Evolutionary conservation across 2,329 filamentous ascomycete species (phyloP).

Genomic region (Dactylellina cionopaga): DNA sequence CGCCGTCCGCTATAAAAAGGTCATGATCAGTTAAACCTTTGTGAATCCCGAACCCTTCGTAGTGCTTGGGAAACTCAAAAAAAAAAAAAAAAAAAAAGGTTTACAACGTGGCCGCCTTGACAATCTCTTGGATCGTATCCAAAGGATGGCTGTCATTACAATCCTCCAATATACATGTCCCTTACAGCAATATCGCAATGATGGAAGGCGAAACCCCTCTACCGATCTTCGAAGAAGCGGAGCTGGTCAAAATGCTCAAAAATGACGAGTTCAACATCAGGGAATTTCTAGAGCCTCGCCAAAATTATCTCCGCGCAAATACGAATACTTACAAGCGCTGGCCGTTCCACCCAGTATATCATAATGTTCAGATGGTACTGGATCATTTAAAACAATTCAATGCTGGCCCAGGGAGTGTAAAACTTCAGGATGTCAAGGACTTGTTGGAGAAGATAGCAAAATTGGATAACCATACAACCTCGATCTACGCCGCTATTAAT

Average conservation of each 20-base stretch:
- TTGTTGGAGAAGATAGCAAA: conserved; percentile 29
- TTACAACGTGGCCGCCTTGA: no score
- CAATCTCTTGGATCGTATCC: not conserved
- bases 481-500: conserved; percentile 29
- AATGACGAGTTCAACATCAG: conserved; percentile 1
- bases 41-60: no score
- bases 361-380: conserved; percentile 27
- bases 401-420: not conserved
- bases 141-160: not conserved
- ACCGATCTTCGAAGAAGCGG: conserved; percentile 27
- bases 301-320: conserved; percentile 23
- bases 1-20: no score
- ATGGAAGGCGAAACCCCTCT: conserved; percentile 2
- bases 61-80: no score
- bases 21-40: no score
- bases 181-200: not conserved
- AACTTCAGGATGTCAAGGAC: conserved; percentile 21
- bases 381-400: conserved; percentile 1
- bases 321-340: not conserved
- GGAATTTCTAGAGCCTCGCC: conserved; percentile 25
- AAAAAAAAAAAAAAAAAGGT: no score
- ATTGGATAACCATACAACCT: conserved; percentile 32
- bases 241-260: conserved; percentile 2
- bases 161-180: not conserved
- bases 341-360: conserved; percentile 19